These are phyloP conservation scores for Talaromyces stipitatus DNA, from an alignment of 495 filamentous ascomycete genomes.

Conservation along the genomic window DNA sequence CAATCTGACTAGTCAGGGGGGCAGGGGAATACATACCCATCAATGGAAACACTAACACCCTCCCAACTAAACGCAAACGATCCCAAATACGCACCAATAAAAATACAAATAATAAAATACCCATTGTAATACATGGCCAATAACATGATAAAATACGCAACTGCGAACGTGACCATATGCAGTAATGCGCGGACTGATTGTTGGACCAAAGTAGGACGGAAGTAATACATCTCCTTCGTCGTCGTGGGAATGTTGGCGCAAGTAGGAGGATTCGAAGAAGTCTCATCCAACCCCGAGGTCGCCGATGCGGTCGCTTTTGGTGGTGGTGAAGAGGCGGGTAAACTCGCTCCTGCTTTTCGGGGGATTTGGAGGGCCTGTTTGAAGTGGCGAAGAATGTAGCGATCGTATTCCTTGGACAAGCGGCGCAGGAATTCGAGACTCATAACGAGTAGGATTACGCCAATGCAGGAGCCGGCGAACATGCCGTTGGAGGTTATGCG, in stretches of 20 bases:
- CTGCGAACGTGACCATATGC: slow-evolving; percentile 59
- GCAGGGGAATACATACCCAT: background rate
- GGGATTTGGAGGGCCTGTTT: slow-evolving; percentile 18
- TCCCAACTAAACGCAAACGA: slow-evolving; percentile 56
- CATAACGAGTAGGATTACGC: slow-evolving; percentile 55
- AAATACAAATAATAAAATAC: slow-evolving; percentile 55
- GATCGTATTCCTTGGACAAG: slow-evolving; percentile 51
- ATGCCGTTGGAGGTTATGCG: slow-evolving; percentile 51
- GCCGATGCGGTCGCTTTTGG: slow-evolving; percentile 6
- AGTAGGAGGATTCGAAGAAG: too few species aligned
- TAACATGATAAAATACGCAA: slow-evolving; percentile 67
- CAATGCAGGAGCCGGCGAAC: slow-evolving; percentile 67
- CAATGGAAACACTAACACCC: slow-evolving; percentile 4
- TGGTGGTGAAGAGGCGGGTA: background rate
- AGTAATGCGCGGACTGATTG: slow-evolving; percentile 55
- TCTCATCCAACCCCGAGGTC: too few species aligned
- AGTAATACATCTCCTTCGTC: slow-evolving; percentile 4
- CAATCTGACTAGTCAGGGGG: background rate
- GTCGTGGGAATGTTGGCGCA: background rate
- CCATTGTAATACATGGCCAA: slow-evolving; percentile 62
- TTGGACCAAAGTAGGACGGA: slow-evolving; percentile 45
- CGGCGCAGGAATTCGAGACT: slow-evolving; percentile 57
- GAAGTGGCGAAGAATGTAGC: slow-evolving; percentile 42
- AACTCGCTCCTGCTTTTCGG: background rate
- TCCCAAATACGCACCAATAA: slow-evolving; percentile 55